Evolutionary conservation across 2,329 filamentous ascomycete species (phyloP).

Genomic region (Nectriaceae sp.): DNA sequence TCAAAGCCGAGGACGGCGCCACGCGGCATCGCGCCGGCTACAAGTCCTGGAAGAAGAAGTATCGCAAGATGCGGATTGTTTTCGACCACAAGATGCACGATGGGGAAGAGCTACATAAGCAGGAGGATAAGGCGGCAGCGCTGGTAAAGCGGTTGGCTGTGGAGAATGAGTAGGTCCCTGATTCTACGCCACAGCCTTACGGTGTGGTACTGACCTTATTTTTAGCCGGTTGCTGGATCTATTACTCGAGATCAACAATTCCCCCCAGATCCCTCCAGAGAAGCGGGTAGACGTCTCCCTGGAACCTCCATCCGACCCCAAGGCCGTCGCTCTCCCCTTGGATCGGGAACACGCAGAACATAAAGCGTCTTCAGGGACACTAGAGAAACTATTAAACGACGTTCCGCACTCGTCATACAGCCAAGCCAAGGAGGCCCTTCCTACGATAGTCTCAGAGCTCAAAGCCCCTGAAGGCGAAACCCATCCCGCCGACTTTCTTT

Average conservation of each 20-base stretch:
- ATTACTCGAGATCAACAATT: conserved; percentile 86
- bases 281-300: conserved; percentile 73
- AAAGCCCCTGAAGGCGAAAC: conserved; percentile 52
- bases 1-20: conserved; percentile 49
- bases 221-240: conserved; percentile 83
- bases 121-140: conserved; percentile 78
- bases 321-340: conserved; percentile 32
- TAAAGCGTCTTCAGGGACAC: conserved; percentile 46
- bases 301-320: conserved; percentile 44
- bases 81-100: conserved; percentile 80
- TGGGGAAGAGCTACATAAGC: conserved; percentile 78
- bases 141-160: conserved; percentile 83
- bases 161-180: conserved; percentile 81
- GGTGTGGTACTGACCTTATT: conserved; percentile 17
- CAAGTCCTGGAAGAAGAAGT: conserved; percentile 88
- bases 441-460: conserved; percentile 55
- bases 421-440: conserved; percentile 63
- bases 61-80: conserved; percentile 81
- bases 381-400: conserved; percentile 51
- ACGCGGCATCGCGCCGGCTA: conserved; percentile 52
- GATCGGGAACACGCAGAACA: conserved; percentile 40
- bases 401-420: conserved; percentile 54
- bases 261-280: conserved; percentile 72
- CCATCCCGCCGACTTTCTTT: conserved; percentile 67
- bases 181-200: conserved; percentile 4